Evolutionary conservation across 2,329 filamentous ascomycete genomes (phyloP).

Genomic region (Neofusicoccum laricinum): DNA sequence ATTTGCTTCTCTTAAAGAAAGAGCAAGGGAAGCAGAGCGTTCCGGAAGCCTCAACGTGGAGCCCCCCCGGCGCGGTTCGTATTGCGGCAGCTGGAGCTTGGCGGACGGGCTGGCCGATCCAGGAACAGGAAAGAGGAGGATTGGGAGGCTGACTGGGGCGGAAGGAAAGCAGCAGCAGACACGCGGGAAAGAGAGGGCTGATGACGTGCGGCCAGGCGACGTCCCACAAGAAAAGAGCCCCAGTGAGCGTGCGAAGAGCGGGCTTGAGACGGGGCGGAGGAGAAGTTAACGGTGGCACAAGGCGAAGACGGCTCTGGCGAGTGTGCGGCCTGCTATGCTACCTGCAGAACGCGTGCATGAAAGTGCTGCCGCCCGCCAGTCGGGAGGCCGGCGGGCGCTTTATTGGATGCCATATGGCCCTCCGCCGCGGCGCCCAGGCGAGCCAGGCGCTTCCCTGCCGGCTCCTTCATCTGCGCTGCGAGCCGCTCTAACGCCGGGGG

Average conservation of each 20-base stretch:
- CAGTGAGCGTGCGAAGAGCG: background rate
- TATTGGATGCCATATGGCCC: conserved; percentile 2
- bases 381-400: conserved; percentile 1
- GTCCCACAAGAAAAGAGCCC: conserved; percentile 1
- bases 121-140: conserved; percentile 15
- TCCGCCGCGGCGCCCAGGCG: background rate
- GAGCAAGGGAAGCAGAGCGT: background rate
- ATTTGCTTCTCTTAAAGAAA: conserved; percentile 15
- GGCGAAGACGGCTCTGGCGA: background rate
- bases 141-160: conserved; percentile 4
- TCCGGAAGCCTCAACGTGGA: conserved; percentile 13
- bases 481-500: background rate
- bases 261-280: background rate
- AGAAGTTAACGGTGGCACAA: background rate
- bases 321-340: background rate
- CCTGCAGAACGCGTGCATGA: conserved; percentile 8
- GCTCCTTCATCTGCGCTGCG: background rate
- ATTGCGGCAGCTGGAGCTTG: conserved; percentile 10
- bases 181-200: background rate
- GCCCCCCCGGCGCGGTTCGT: conserved; percentile 12
- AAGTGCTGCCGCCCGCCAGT: background rate
- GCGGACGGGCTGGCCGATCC: conserved; percentile 10
- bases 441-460: conserved; percentile 1
- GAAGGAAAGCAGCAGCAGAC: background rate
- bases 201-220: conserved; percentile 14